phyloP scores from a whole-genome alignment of 208 protist species.

The Crithidia bombi region DNA sequence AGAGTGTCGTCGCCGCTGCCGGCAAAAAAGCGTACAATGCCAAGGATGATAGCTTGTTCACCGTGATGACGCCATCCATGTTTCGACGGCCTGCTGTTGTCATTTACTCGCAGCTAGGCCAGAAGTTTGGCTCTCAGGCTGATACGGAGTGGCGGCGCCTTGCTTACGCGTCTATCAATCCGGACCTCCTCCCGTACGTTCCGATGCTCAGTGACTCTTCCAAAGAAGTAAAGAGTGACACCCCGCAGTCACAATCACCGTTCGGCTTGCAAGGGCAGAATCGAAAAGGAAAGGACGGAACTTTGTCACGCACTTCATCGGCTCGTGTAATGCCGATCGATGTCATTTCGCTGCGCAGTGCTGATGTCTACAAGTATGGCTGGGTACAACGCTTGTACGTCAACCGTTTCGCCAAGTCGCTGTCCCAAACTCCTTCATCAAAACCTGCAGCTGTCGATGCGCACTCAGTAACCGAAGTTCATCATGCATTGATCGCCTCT shows the following conservation, averaged over 20 bases:
- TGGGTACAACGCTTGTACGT: constrained; percentile 86
- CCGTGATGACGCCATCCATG: constrained; percentile 44
- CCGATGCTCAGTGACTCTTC: constrained; percentile 19
- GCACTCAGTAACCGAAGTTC: constrained; percentile 9
- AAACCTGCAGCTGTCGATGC: constrained; percentile 11
- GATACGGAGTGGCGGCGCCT: constrained; percentile 77
- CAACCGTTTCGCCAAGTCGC: constrained; percentile 65
- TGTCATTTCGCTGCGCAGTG: constrained; percentile 80
- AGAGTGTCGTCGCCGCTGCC: background rate
- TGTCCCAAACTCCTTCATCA: constrained; percentile 22
- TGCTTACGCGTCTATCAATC: constrained; percentile 74
- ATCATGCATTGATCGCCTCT: constrained; percentile 50
- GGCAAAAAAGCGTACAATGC: constrained; percentile 37
- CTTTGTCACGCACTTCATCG: background rate
- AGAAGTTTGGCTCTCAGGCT: constrained; percentile 77
- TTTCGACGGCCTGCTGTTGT: constrained; percentile 81
- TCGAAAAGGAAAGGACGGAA: constrained; percentile 12
- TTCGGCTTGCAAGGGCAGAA: background rate
- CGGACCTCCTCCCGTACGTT: constrained; percentile 54
- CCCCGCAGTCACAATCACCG: constrained; percentile 3
- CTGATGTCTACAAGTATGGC: constrained; percentile 80
- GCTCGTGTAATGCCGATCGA: constrained; percentile 61
- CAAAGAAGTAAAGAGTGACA: background rate
- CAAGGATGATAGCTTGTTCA: constrained; percentile 58
- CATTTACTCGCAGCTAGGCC: constrained; percentile 85